These are phyloP conservation scores for Escovopsis sp. DNA, from an alignment of 2,329 filamentous ascomycete genomes.

Conservation along the genomic window DNA sequence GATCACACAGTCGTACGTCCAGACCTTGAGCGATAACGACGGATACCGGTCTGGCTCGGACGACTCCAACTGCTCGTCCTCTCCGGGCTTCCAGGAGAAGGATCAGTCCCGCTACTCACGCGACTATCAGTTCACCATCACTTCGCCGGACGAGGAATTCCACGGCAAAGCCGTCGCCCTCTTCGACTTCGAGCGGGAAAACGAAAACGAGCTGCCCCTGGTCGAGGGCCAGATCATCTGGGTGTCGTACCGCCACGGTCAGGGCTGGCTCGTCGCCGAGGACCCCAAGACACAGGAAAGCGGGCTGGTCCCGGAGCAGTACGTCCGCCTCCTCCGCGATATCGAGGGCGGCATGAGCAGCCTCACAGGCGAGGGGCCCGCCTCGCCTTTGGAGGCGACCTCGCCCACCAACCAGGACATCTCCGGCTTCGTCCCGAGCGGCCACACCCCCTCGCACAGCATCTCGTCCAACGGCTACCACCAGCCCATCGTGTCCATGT, in stretches of 20 bases:
- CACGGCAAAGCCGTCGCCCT: conserved; percentile 91
- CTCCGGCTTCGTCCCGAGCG: conserved; percentile 18
- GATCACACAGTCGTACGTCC: conserved; percentile 26
- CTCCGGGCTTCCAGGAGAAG: conserved; percentile 41
- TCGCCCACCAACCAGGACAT: conserved; percentile 46
- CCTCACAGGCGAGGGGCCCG: conserved; percentile 43
- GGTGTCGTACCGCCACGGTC: conserved; percentile 89
- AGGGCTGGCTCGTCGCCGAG: conserved; percentile 94
- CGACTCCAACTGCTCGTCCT: conserved; percentile 39
- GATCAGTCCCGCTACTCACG: conserved; percentile 73
- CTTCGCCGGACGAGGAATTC: conserved; percentile 92
- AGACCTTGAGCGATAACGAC: conserved; percentile 34
- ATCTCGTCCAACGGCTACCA: conserved; percentile 47
- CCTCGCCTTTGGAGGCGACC: conserved; percentile 39
- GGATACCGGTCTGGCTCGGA: conserved; percentile 41
- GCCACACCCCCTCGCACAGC: conserved; percentile 32
- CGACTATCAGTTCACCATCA: conserved; percentile 90
- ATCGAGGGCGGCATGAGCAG: conserved; percentile 82
- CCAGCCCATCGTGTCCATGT: conserved; percentile 52
- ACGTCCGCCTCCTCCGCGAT: conserved; percentile 80
- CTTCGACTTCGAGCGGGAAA: conserved; percentile 89
- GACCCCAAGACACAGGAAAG: conserved; percentile 91
- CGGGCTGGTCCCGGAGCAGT: conserved; percentile 90
- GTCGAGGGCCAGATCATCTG: conserved; percentile 92
- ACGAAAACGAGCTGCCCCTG: conserved; percentile 87